Conservation (phyloP, 2,329 filamentous ascomycete genomes). For the Colletotrichum brevisporum region DNA sequence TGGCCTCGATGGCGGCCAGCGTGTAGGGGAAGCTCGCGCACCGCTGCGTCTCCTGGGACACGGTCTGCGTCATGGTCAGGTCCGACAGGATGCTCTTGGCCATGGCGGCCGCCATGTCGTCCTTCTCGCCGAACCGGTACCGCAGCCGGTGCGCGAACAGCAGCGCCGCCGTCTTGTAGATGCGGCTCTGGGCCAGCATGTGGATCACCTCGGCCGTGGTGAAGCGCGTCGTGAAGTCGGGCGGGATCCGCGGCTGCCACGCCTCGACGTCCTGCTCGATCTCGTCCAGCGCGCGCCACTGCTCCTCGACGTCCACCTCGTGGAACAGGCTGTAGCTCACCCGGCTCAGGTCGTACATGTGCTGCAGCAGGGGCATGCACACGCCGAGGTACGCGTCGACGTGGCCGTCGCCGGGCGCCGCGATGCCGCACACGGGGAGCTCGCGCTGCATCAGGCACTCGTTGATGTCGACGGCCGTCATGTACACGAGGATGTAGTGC, state of each 20-base stretch:
- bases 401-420: slow-evolving; percentile 24
- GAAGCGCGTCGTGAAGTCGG: slow-evolving; percentile 41
- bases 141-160: slow-evolving; percentile 45
- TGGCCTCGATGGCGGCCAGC: slow-evolving; percentile 45
- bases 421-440: slow-evolving; percentile 44
- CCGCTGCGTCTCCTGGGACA: slow-evolving; percentile 40
- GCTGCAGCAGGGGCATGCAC: slow-evolving; percentile 44
- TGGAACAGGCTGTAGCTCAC: slow-evolving; percentile 43
- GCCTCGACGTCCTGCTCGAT: slow-evolving; percentile 39
- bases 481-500: slow-evolving; percentile 40
- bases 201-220: slow-evolving; percentile 44
- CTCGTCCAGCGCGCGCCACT: slow-evolving; percentile 24
- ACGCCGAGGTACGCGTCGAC: slow-evolving; percentile 48
- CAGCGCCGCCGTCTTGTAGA: slow-evolving; percentile 43
- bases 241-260: slow-evolving; percentile 45
- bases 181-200: slow-evolving; percentile 48
- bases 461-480: slow-evolving; percentile 45
- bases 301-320: slow-evolving; percentile 30
- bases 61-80: slow-evolving; percentile 42
- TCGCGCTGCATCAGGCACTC: slow-evolving; percentile 44
- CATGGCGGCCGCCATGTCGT: slow-evolving; percentile 41
- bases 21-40: slow-evolving; percentile 44
- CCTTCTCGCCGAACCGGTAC: slow-evolving; percentile 42
- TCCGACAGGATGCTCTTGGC: slow-evolving; percentile 44
- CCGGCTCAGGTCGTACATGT: slow-evolving; percentile 45